Evolutionary conservation across 2,329 filamentous ascomycete genomes (phyloP).

Genomic region (Colletotrichum sidae): DNA sequence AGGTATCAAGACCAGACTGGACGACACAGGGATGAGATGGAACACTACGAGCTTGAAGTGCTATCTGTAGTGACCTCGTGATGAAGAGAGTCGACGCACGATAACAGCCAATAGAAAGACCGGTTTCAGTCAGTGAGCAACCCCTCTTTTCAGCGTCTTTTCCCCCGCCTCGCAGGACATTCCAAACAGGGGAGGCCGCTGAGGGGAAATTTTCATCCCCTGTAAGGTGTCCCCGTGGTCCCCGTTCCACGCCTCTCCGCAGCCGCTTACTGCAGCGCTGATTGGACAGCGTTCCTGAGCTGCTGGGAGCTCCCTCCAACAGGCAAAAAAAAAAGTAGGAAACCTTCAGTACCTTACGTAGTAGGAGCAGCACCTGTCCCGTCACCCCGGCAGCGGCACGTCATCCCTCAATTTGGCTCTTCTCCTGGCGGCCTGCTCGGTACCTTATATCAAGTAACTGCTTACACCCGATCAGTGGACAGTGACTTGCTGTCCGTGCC

Average conservation of each 20-base stretch:
- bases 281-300: conserved; percentile 7
- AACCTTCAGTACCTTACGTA: too few relatives aligned
- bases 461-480: too few relatives aligned
- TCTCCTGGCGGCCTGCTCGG: too few relatives aligned
- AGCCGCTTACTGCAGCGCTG: background rate
- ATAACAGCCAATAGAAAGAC: conserved; percentile 3
- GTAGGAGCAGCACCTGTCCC: conserved; percentile 15
- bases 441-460: too few relatives aligned
- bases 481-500: too few relatives aligned
- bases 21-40: background rate
- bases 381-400: conserved; percentile 35
- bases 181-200: background rate
- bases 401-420: conserved; percentile 18
- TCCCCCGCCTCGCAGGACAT: conserved; percentile 26
- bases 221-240: conserved; percentile 12
- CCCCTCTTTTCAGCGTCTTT: conserved; percentile 23
- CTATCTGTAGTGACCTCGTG: too few relatives aligned
- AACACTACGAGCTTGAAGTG: background rate
- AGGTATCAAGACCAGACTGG: too few relatives aligned
- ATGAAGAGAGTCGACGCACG: background rate
- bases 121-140: conserved; percentile 3
- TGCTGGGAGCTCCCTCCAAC: conserved; percentile 6
- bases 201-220: conserved; percentile 10
- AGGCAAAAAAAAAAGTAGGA: background rate
- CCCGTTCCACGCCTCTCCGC: conserved; percentile 3